A percentile compares a stretch with the other conserved stretches of the same genome.
phyloP scores from a whole-genome alignment of 2,329 filamentous ascomycete genomes.

The Trichoderma sp. region DNA sequence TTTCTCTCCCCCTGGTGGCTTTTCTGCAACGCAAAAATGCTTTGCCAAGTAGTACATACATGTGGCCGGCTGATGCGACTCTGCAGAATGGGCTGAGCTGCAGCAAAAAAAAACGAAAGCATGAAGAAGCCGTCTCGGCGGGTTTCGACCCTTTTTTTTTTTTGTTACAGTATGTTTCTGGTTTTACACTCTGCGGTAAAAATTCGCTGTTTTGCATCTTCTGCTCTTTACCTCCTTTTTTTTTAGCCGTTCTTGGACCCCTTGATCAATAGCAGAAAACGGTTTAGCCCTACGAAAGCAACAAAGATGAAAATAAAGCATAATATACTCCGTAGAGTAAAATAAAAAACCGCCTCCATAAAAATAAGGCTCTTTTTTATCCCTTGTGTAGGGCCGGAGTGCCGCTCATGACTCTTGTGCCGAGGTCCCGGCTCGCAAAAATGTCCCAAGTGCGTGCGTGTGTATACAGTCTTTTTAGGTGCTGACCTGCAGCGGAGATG shows the following conservation, averaged over 20 bases:
- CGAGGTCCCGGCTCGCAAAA: not conserved
- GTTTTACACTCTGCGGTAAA: not conserved
- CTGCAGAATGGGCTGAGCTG: not conserved
- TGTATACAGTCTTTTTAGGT: not conserved
- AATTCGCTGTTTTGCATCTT: not conserved
- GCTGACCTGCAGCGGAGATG: slow-evolving; percentile 14
- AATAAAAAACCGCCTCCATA: not conserved
- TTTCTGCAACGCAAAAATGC: not conserved
- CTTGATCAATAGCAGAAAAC: not conserved
- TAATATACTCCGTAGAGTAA: not conserved
- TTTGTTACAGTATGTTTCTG: not conserved
- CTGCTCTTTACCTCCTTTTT: not conserved
- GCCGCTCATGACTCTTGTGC: not conserved
- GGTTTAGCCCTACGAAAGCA: not conserved
- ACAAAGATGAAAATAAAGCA: not conserved
- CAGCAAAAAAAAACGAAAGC: not conserved
- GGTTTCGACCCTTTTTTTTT: not conserved
- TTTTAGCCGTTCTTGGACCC: not conserved
- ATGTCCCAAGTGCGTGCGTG: not conserved
- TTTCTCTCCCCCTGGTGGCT: not conserved
- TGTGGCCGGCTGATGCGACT: not conserved
- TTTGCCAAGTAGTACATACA: not conserved
- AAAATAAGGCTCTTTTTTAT: not conserved
- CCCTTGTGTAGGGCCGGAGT: not conserved
- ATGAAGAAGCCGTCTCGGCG: not conserved